Conservation (phyloP, 78 protist genomes). For the slime mould (Dictyostelium discoideum) region DNA sequence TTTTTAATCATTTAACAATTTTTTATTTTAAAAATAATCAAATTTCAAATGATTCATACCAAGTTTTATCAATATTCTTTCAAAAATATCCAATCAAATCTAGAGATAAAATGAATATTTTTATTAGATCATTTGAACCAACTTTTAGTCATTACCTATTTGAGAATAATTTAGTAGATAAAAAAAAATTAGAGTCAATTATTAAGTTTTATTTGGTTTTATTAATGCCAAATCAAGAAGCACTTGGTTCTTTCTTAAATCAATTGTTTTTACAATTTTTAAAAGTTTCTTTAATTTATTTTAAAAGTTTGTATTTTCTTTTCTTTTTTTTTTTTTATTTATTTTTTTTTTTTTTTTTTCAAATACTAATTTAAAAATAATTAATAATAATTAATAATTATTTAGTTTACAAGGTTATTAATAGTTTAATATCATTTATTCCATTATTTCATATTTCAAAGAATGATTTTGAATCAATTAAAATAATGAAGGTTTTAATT, state of each 20-base stretch:
- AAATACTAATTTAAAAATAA: too few relatives aligned
- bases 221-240: background rate
- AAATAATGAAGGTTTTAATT: background rate
- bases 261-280: background rate
- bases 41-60: background rate
- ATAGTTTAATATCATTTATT: background rate
- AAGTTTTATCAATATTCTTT: slow-evolving; percentile 7
- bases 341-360: too few relatives aligned
- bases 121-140: slow-evolving; percentile 1
- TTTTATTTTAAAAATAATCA: background rate
- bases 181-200: background rate
- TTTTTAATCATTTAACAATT: background rate
- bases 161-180: background rate
- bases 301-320: background rate
- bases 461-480: background rate
- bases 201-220: background rate
- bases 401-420: background rate
- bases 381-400: background rate
- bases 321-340: too few relatives aligned
- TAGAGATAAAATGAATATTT: background rate
- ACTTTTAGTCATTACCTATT: background rate
- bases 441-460: background rate
- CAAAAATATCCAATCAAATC: background rate
- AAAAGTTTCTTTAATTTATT: background rate
- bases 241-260: background rate